Percentiles rank a stretch among this genome's conserved stretches.
phyloP scores from a whole-genome alignment of 768 basidiomycete species.

The Amanita exitialis region DNA sequence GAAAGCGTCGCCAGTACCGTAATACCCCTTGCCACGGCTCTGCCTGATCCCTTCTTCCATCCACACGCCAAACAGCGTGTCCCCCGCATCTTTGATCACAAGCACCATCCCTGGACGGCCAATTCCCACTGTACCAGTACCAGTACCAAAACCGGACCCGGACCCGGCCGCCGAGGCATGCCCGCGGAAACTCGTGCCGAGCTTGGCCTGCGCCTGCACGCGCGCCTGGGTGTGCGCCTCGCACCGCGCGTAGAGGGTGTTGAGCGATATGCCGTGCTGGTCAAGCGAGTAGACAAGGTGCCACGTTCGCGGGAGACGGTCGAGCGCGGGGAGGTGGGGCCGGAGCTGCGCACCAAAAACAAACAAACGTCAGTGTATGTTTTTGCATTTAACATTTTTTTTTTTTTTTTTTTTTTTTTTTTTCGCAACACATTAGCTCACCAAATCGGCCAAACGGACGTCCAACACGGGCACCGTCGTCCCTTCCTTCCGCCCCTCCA shows the following conservation, averaged over 20 bases:
- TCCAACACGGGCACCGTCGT: conserved; percentile 52
- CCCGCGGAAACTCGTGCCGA: conserved; percentile 20
- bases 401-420: too few species aligned
- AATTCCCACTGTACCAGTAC: neutral
- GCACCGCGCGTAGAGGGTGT: conserved; percentile 72
- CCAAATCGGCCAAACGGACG: conserved; percentile 46
- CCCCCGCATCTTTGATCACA: conserved; percentile 52
- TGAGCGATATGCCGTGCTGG: conserved; percentile 89
- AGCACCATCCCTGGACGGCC: conserved; percentile 28
- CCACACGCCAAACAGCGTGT: conserved; percentile 74
- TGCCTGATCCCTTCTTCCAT: conserved; percentile 60
- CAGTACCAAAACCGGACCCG: neutral
- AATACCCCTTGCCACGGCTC: conserved; percentile 59
- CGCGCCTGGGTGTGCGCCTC: conserved; percentile 27
- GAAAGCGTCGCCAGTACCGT: conserved; percentile 87
- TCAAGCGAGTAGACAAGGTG: conserved; percentile 82
- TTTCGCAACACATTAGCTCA: too few species aligned
- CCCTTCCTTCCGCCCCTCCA: conserved; percentile 44
- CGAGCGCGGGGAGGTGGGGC: conserved; percentile 60
- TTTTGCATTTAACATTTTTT: too few species aligned
- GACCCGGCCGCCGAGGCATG: too few species aligned
- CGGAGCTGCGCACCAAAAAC: conserved; percentile 64
- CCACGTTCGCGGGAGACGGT: conserved; percentile 65
- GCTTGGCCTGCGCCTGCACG: conserved; percentile 17
- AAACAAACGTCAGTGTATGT: too few species aligned